Base-by-base conservation (phyloP, 202 grass and related monocot genomes). In the Brachypodium distachyon region DNA sequence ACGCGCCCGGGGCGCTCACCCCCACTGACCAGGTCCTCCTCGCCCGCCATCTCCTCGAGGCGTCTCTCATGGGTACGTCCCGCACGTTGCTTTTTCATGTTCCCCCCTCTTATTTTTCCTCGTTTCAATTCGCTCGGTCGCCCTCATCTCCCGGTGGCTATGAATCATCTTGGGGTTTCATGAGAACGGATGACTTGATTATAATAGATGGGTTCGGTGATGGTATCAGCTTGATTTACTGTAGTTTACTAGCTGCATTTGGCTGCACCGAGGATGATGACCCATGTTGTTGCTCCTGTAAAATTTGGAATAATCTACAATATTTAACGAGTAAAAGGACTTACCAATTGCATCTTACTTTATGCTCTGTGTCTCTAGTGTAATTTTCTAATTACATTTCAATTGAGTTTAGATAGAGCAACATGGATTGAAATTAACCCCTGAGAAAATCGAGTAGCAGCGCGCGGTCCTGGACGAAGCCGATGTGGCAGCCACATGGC, bases 21-120 rank as follows among this genome's bases (percentile, higher is more conserved):
- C 91, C 91, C 48, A 93, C 91, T 41, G 91, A 93, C 51, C 87
- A 93, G 84, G 87, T 93, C 78, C 87, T 93, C 57, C 33, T 82
- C 49, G 80, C 84, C 28, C 87, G 87, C 1, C 91, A 93, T 78
- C 85, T 93, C 58, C 91, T 93, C 74, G 91, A 93, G 82, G 58
- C 81, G 0, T 93, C 91, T 1, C 84, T 93, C 73, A 93, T 93
- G 87, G 91, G 91, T 93, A 90, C 31, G 59, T 37, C 0, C 31
- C 3, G n/a, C n/a, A n/a, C n/a, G n/a, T n/a, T n/a, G n/a, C n/a
- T n/a, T n/a, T n/a, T n/a, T n/a, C n/a, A n/a, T n/a, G n/a, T n/a
- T n/a, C n/a, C 40, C 42, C 33, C 54, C 14, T 8, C 19, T 44
- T 40, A 7, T 25, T 26, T 67, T 52, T 21, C 44, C 3, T 43